Evolutionary conservation across 2,329 filamentous ascomycete species (phyloP), one percentile per base, ranked within the genome.

Genomic region (Whalleya microplaca): DNA sequence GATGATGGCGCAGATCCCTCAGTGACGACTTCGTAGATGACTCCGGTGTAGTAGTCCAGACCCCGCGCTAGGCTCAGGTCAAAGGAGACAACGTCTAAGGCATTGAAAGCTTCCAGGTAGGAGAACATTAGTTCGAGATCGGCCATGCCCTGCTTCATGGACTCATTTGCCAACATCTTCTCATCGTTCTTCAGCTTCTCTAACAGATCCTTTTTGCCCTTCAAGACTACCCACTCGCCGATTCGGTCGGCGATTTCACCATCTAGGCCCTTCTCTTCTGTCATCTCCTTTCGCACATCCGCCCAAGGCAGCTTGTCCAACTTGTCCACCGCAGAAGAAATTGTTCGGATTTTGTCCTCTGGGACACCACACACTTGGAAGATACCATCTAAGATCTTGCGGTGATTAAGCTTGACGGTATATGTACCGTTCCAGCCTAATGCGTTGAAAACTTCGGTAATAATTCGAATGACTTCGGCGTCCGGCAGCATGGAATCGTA

Each of bases 311-410:
- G 75, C 75, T 93, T 93, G 70, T 92, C 89, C 55, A 92, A 74
- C 74, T 92, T 93, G 74, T 93, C 89, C 19, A 92, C 89, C 0
- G 89, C 89, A 49, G 85, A 89, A 21, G 86, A 90, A 62, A 92
- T 92, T 1, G 86, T 83, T 46, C 89, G 80, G 61, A 91, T 85
- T 76, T 91, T 89, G 47, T 92, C 86, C 50, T 80, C 75, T 3
- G 89, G 88, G 23, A 93, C 89, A 58, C 89, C 89, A 64, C 88
- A 91, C n/a, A 91, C 87, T 67, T 87, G 82, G 73, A 93, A 92
- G 53, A 92, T 81, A 32, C 89, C 90, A 64, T 92, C 89, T 6
- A 93, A 77, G 40, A 92, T 89, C 72, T 91, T 90, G 61, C 90
- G 81, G 82, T 92, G 89, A 73, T 93, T 93, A 65, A 92, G 78